A percentile compares a stretch with the other conserved stretches of the same genome.
Conservation (phyloP, 1,284 basidiomycete species). For the Athelia psychrophila region DNA sequence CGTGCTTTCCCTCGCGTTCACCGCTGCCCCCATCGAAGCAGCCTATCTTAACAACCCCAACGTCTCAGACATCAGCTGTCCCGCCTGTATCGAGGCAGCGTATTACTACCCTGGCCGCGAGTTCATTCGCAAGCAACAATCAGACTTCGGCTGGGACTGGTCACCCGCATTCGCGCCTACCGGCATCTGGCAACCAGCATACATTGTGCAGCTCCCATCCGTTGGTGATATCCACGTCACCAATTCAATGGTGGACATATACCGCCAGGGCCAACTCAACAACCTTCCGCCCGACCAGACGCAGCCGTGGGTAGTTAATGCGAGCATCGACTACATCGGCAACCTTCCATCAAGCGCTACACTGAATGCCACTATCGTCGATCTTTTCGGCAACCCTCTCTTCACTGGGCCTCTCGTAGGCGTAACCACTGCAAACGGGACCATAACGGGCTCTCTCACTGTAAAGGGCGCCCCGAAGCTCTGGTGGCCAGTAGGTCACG, state of each 20-base stretch:
- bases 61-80: neutral
- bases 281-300: neutral
- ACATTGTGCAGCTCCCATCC: neutral
- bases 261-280: neutral
- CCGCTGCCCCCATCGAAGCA: neutral
- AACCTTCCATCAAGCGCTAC: neutral
- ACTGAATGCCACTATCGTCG: neutral
- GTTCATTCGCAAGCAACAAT: neutral
- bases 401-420: neutral
- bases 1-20: neutral
- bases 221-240: neutral
- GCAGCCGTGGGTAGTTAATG: neutral
- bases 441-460: neutral
- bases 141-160: neutral
- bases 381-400: neutral
- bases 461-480: neutral
- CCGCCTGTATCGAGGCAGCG: neutral
- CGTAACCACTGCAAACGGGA: neutral
- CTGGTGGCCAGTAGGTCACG: neutral
- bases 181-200: neutral
- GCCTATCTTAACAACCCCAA: neutral
- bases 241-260: neutral
- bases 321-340: neutral
- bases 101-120: neutral
- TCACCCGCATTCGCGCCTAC: neutral